These are phyloP conservation scores for Saitozyma podzolica DNA, from an alignment of 768 basidiomycete species.

Conservation along the genomic window DNA sequence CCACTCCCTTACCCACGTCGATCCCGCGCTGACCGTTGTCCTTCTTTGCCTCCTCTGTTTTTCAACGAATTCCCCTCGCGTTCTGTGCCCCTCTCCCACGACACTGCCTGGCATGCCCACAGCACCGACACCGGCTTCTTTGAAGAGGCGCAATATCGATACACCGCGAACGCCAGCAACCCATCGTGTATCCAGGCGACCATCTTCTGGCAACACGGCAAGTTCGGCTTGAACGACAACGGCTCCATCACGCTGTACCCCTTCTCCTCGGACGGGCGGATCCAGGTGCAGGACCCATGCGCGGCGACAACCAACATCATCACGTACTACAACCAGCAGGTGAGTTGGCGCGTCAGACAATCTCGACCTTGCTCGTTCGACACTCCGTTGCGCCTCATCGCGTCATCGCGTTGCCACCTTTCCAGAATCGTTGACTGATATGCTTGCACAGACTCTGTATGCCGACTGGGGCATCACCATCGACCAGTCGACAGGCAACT, in stretches of 20 bases:
- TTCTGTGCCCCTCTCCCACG: neutral
- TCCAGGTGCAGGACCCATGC: slow-evolving; percentile 93
- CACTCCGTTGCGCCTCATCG: too few species aligned
- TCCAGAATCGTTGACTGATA: neutral
- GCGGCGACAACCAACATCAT: slow-evolving; percentile 84
- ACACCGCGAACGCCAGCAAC: slow-evolving; percentile 75
- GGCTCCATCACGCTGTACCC: slow-evolving; percentile 77
- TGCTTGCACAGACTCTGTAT: slow-evolving; percentile 38
- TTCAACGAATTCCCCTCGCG: slow-evolving; percentile 6
- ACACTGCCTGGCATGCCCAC: too few species aligned
- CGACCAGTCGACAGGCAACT: slow-evolving; percentile 62
- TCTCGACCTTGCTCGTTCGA: too few species aligned
- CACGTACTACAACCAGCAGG: slow-evolving; percentile 75
- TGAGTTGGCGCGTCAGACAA: slow-evolving; percentile 45
- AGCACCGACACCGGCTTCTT: slow-evolving; percentile 76
- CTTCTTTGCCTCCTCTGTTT: slow-evolving; percentile 8
- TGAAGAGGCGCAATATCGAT: slow-evolving; percentile 88
- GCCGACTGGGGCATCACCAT: slow-evolving; percentile 69
- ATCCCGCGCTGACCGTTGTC: slow-evolving; percentile 5
- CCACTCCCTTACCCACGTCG: neutral
- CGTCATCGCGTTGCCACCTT: too few species aligned
- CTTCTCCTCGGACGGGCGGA: slow-evolving; percentile 76
- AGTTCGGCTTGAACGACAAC: slow-evolving; percentile 65
- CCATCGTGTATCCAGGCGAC: slow-evolving; percentile 88
- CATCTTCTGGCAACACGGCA: slow-evolving; percentile 88